These are phyloP conservation scores for Pythium plurisporium DNA, from an alignment of 352 stramenopile species.

Conservation along the genomic window DNA sequence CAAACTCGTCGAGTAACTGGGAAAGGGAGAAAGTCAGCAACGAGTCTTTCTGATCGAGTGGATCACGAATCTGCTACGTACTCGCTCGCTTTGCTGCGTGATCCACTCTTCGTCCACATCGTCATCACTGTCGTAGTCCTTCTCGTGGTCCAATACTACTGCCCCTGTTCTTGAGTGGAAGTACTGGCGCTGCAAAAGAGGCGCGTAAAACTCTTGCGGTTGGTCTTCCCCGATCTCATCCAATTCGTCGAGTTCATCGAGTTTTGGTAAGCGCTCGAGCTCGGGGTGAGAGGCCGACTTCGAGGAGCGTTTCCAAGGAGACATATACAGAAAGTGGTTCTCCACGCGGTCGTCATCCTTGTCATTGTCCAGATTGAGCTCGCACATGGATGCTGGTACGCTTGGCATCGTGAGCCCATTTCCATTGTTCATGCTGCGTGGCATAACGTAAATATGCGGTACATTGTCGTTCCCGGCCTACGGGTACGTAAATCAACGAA, in stretches of 20 bases:
- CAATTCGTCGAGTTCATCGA: slow-evolving; percentile 75
- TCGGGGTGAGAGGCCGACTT: neutral
- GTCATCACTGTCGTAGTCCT: slow-evolving; percentile 85
- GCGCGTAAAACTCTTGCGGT: slow-evolving; percentile 65
- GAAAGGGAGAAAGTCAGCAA: neutral
- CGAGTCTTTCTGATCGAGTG: no score
- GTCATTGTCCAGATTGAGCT: slow-evolving; percentile 47
- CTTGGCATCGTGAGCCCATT: neutral
- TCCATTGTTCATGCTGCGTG: slow-evolving; percentile 12
- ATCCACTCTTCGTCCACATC: slow-evolving; percentile 89
- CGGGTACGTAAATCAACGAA: neutral
- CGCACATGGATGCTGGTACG: slow-evolving; percentile 31
- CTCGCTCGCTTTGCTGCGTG: slow-evolving; percentile 79
- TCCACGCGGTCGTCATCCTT: slow-evolving; percentile 54
- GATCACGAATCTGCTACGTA: slow-evolving; percentile 25
- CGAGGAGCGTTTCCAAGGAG: slow-evolving; percentile 16
- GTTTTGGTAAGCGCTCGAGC: slow-evolving; percentile 35
- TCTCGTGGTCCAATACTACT: slow-evolving; percentile 78
- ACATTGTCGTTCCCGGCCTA: slow-evolving; percentile 75
- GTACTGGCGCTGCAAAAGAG: slow-evolving; percentile 79
- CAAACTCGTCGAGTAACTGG: slow-evolving; percentile 84
- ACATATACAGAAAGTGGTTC: slow-evolving; percentile 65
- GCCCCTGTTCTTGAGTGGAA: slow-evolving; percentile 84
- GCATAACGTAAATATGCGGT: slow-evolving; percentile 82
- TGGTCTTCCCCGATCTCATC: slow-evolving; percentile 52